A percentile compares a stretch with the other conserved stretches of the same genome.
Conservation (phyloP, 1,284 basidiomycete genomes). For the Heterobasidion annosum region DNA sequence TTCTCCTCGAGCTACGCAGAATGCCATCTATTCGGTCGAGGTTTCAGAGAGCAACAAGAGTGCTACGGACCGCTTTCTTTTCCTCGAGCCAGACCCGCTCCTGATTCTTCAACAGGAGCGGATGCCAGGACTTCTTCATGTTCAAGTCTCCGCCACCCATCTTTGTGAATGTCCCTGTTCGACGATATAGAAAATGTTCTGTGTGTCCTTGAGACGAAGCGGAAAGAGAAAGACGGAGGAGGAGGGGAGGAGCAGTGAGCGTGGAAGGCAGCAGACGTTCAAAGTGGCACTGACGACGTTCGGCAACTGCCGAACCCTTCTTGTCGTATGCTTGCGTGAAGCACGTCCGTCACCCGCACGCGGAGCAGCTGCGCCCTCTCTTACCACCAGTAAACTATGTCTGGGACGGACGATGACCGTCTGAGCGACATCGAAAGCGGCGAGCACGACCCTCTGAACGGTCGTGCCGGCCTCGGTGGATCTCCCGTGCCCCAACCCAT, state of each 20-base stretch:
- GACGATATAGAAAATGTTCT: slow-evolving; percentile 8
- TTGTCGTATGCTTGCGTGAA: background rate
- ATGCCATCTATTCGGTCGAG: too few species aligned
- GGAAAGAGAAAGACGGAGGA: background rate
- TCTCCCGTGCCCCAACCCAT: slow-evolving; percentile 1
- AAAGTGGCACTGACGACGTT: too few species aligned
- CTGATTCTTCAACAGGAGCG: slow-evolving; percentile 96
- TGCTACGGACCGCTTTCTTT: slow-evolving; percentile 78
- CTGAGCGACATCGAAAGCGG: slow-evolving; percentile 26
- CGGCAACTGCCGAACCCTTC: background rate
- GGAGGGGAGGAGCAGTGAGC: background rate
- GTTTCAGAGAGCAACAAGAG: background rate
- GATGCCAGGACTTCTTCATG: slow-evolving; percentile 99
- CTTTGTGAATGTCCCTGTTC: slow-evolving; percentile 33
- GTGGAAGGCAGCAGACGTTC: background rate
- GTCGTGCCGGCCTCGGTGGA: slow-evolving; percentile 2
- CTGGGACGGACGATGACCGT: background rate
- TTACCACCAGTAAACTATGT: background rate
- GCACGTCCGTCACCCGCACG: background rate
- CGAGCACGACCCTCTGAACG: slow-evolving; percentile 22
- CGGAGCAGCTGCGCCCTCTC: background rate
- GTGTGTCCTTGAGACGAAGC: slow-evolving; percentile 5
- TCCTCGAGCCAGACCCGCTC: slow-evolving; percentile 99
- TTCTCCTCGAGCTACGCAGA: slow-evolving; percentile 81
- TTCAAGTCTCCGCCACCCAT: slow-evolving; percentile 95